Base-by-base conservation (phyloP, 768 basidiomycete genomes). In the Amanita thiersii region DNA sequence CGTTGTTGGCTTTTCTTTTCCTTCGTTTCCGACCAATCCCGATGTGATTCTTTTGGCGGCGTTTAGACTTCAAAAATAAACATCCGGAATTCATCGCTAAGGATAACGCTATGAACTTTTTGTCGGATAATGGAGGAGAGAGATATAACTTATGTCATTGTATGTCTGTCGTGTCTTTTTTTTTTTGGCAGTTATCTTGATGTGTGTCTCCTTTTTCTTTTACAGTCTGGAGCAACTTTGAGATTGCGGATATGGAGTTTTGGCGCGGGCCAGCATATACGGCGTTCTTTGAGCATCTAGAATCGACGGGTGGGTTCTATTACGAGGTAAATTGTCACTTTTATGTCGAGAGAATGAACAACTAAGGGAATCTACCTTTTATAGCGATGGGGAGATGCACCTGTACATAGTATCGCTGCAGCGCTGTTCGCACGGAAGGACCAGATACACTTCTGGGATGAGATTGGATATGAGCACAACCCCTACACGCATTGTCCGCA, bases 401-500 rank as follows among this genome's bases (percentile, higher is more conserved):
- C 80, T 1, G 77, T 85, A 1, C 81, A 83, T 52, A 75, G 72
- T 20, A 79, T 83, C 43, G 82, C 73, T 10, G 81, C 76, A 1
- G 73, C 77, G 0, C 58, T 83, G 15, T 78, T 83, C 53, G 68
- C 72, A 9, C 47, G 53, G 0, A 72, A 71, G 46, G 69, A 76
- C 44, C 70, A 78, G 58, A 71, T 86, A 29, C 81, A 86, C 52
- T 86, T 79, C 64, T 86, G 86, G 60, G 63, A 76, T 37, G 78
- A 85, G 51, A 85, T 88, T 31, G 84, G 83, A 12, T 90, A 88
- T 56, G 67, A 76, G 43, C 86, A 89, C 43, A 71, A 76, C 36
- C 83, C 84, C 1, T 87, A 79, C 63, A 77, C 77, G 47, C 80
- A 81, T 47, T 82, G 86, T 57, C 72, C 75, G 0, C 61, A 66